Evolutionary conservation across 768 basidiomycete genomes (phyloP), one percentile per base, ranked within the genome.

Genomic region (Gloeophyllum trabeum): DNA sequence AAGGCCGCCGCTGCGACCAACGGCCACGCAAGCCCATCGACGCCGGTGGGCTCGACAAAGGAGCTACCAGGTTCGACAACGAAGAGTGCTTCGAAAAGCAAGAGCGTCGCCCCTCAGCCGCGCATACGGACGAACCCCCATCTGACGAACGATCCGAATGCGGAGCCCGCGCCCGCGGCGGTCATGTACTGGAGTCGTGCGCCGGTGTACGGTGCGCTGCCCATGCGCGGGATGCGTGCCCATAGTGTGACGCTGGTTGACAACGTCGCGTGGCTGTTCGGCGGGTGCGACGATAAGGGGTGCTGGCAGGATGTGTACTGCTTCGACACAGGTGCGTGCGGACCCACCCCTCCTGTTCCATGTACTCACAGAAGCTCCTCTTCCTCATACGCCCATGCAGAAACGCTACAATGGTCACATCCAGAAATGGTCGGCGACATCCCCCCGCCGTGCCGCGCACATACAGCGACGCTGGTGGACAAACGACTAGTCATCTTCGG

Each of bases 331-430:
- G 89, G 88, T 85, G 36, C 34, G 63, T 48, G 1, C 25, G 14
- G 26, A 42, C 34, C 3, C 36, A 7, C 12, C 3, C 43, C 14
- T 44, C n/a, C 43, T 30, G 24, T 19, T 14, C 16, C 1, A 13
- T 24, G 24, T 3, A 3, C 5, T 13, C 21, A 14, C 13, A 7
- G 5, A 5, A n/a, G 5, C n/a, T 5, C 34, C 44, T 25, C 4
- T 4, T 12, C n/a, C n/a, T n/a, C n/a, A 10, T n/a, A 13, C 18
- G 30, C 25, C 41, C 32, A 2, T n/a, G 6, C 46, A 89, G 88
- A 92, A 58, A 89, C 85, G 19, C 84, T 93, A 75, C 79, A 84
- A 56, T 94, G 92, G 92, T 73, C 77, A 1, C 77, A 80, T 46
- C 80, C 87, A 0, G 76, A 84, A 14, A 79, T 78, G 16, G 49